Base-by-base conservation (phyloP, 2,329 filamentous ascomycete genomes). In the Aspergillus neoniger region DNA sequence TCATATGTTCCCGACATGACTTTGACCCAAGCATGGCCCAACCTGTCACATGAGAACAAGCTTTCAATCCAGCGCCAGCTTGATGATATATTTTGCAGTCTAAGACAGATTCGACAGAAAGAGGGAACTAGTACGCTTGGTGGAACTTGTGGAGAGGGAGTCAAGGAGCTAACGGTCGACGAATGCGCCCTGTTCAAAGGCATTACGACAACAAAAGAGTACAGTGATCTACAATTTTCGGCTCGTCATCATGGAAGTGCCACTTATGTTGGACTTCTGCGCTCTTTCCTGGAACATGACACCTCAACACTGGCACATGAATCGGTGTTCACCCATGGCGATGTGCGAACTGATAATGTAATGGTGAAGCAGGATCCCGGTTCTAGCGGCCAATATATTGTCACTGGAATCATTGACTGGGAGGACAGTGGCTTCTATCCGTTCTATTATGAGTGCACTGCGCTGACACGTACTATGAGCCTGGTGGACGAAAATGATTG, bases 381-480 rank as follows among this genome's bases (percentile, higher is more conserved):
- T 32, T 4, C 3, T 43, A 15, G 50, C 19, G 32, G 56, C 50
- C 7, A 28, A 14, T 70, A 65, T 51, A 25, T 57, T 3, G 61
- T 73, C 10, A 68, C 64, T 47, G 68, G 71, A 8, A 68, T 72
- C 41, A 68, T 75, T 56, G 71, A 74, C 51, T 74, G 70, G 72
- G 71, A 73, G 38, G 54, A 71, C 44, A 67, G 69, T 55, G 71
- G 71, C 5, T 74, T 73, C 47, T 74, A 74, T 60, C 70, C 72
- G 2, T 59, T 60, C 10, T 70, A 71, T 38, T 66, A 72, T 58
- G 71, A 74, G 57, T 71, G 63, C 48, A 73, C 65, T 38, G 52
- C 32, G 4, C 21, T 69, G 21, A 65, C 69, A 25, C 43, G 60
- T 8, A 63, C 38, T 8, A 19, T 69, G 51, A 66, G 63, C 48